Conservation (phyloP, 768 basidiomycete species). For the Leucocoprinus birnbaumii region DNA sequence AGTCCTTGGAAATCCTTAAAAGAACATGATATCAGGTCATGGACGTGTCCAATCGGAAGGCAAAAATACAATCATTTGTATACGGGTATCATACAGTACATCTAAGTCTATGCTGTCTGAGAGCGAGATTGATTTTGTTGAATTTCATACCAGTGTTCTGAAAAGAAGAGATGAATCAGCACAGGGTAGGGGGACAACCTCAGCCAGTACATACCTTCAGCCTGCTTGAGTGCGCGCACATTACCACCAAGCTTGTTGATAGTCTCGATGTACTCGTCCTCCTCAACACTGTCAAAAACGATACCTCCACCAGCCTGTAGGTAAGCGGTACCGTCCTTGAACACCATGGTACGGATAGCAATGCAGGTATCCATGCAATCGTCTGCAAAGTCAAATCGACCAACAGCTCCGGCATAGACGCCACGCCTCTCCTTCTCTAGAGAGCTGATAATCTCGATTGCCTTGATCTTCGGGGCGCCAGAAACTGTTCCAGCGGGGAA, state of each 20-base stretch:
- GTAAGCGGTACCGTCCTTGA: slow-evolving; percentile 90
- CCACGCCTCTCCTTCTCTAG: slow-evolving; percentile 89
- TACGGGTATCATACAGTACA: slow-evolving; percentile 17
- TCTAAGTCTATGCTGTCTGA: slow-evolving; percentile 19
- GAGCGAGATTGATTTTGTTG: slow-evolving; percentile 42
- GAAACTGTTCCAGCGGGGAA: slow-evolving; percentile 99
- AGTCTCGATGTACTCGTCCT: slow-evolving; percentile 96
- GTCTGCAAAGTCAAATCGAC: slow-evolving; percentile 93
- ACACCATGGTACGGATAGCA: slow-evolving; percentile 96
- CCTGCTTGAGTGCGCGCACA: slow-evolving; percentile 77
- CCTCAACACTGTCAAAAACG: slow-evolving; percentile 94
- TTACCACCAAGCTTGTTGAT: slow-evolving; percentile 93
- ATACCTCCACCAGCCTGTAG: slow-evolving; percentile 97
- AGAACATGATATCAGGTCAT: too few relatives aligned
- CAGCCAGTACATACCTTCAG: slow-evolving; percentile 63
- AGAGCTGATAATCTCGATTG: slow-evolving; percentile 86
- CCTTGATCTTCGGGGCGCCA: slow-evolving; percentile 98
- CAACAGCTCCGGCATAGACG: slow-evolving; percentile 96
- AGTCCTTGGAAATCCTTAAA: too few relatives aligned
- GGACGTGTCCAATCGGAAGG: too few relatives aligned
- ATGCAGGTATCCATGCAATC: slow-evolving; percentile 99
- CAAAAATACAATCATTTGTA: not conserved
- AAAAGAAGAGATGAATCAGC: slow-evolving; percentile 16
- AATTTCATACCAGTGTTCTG: slow-evolving; percentile 70
- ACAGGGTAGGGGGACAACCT: not conserved